A percentile compares a stretch with the other conserved stretches of the same genome.
These are phyloP conservation scores for Dothideomycetidae sp. DNA, from an alignment of 2,329 filamentous ascomycete species.

Conservation along the genomic window DNA sequence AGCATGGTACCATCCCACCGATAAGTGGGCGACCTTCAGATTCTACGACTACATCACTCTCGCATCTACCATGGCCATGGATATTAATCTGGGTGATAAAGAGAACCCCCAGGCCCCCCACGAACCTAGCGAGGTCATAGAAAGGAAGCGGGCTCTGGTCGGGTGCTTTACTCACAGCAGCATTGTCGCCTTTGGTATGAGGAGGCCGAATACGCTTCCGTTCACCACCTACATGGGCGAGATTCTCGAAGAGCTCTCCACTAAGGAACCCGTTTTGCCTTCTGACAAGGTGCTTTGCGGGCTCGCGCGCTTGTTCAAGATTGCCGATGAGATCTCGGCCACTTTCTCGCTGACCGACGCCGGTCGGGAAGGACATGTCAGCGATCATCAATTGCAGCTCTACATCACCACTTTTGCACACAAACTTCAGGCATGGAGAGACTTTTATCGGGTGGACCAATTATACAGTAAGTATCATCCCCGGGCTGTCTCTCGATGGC, in stretches of 20 bases:
- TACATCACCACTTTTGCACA: conserved; percentile 45
- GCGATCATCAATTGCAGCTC: conserved; percentile 23
- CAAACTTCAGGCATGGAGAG: conserved; percentile 49
- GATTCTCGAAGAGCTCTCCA: conserved; percentile 41
- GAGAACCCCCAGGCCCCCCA: not conserved
- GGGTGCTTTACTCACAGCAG: not conserved
- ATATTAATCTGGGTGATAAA: conserved; percentile 25
- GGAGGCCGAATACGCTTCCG: conserved; percentile 45
- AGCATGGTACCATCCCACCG: conserved; percentile 37
- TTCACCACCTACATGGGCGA: conserved; percentile 49
- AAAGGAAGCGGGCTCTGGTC: conserved; percentile 8
- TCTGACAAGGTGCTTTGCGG: conserved; percentile 46
- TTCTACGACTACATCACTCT: conserved; percentile 40
- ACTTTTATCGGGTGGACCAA: conserved; percentile 49
- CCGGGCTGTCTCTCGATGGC: conserved; percentile 39
- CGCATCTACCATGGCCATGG: conserved; percentile 37
- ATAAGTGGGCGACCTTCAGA: conserved; percentile 33
- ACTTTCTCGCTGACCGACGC: conserved; percentile 52
- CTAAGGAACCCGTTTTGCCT: conserved; percentile 40
- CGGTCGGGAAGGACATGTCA: conserved; percentile 3
- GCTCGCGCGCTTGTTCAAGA: conserved; percentile 43
- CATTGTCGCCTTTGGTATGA: conserved; percentile 37
- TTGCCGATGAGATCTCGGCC: conserved; percentile 53
- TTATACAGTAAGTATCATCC: conserved; percentile 24
- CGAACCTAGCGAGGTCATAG: not conserved